These are phyloP conservation scores for Tolypocladium ophioglossoides DNA, from an alignment of 2,329 filamentous ascomycete species.

Conservation along the genomic window DNA sequence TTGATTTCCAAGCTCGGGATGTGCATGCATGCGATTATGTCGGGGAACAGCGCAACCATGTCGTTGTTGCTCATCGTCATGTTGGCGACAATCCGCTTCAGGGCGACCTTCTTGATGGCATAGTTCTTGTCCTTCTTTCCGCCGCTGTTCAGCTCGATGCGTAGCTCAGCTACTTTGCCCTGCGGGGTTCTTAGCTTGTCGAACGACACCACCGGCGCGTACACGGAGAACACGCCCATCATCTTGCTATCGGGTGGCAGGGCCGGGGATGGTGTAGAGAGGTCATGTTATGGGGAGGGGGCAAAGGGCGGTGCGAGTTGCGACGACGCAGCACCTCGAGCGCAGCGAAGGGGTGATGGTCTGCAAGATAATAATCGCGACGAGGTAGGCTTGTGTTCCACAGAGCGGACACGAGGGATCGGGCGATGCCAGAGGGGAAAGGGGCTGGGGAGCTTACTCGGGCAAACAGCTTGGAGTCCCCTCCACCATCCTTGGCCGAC, in stretches of 20 bases:
- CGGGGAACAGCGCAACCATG: constrained; percentile 94
- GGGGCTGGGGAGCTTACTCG: constrained; percentile 52
- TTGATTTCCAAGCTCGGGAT: constrained; percentile 95
- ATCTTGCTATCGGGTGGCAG: constrained; percentile 1
- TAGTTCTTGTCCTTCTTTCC: constrained; percentile 98
- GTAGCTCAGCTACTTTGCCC: constrained; percentile 98
- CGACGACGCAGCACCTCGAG: background rate
- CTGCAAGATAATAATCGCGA: background rate
- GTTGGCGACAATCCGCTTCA: constrained; percentile 99
- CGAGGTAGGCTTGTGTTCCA: background rate
- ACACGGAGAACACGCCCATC: constrained; percentile 41
- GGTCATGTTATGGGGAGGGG: background rate
- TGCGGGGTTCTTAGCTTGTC: constrained; percentile 51
- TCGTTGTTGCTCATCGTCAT: constrained; percentile 99
- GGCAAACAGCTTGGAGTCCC: constrained; percentile 99
- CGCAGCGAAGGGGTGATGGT: background rate
- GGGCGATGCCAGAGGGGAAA: constrained; percentile 2
- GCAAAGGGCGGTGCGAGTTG: background rate
- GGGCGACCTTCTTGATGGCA: constrained; percentile 86
- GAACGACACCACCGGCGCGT: constrained; percentile 34
- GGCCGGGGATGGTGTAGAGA: background rate
- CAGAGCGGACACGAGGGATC: background rate
- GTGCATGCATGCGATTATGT: constrained; percentile 92
- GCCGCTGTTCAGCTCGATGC: constrained; percentile 84
- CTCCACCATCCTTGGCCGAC: constrained; percentile 52